phyloP scores from a whole-genome alignment of 257 asterid genomes.

The Solanum corneliomulleri region DNA sequence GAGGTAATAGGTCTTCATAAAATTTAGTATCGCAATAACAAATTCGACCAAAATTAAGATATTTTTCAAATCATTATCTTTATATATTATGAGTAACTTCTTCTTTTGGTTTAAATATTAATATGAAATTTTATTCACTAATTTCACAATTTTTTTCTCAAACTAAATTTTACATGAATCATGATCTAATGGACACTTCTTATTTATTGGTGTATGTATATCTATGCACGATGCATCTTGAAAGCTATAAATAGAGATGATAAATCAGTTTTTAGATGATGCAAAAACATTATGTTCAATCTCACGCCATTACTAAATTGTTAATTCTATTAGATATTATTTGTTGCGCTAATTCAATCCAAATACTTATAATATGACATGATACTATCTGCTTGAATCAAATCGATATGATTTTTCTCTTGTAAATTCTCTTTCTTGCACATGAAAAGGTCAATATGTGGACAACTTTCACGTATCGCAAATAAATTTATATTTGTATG shows the following conservation, averaged over 20 bases:
- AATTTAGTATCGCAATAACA: too few relatives aligned
- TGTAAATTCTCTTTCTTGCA: not conserved
- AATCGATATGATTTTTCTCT: not conserved
- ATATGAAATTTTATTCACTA: not conserved
- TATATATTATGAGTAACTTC: not conserved
- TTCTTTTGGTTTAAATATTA: not conserved
- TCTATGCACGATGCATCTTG: not conserved
- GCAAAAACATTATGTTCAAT: not conserved
- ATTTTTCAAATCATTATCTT: too few relatives aligned
- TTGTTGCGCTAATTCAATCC: not conserved
- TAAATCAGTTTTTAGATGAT: not conserved
- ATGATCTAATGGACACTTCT: not conserved
- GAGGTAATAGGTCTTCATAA: too few relatives aligned
- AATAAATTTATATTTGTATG: too few relatives aligned
- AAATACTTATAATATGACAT: not conserved
- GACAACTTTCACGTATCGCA: too few relatives aligned
- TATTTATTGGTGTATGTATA: not conserved
- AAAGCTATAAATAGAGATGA: not conserved
- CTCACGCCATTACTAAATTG: not conserved
- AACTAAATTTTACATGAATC: not conserved
- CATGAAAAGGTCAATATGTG: not conserved
- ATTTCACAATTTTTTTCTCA: not conserved
- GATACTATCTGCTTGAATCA: fast-evolving
- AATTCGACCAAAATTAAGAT: too few relatives aligned
- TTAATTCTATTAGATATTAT: not conserved